These are phyloP conservation scores for Penicillium corylophilum DNA, from an alignment of 2,329 filamentous ascomycete species.

Conservation along the genomic window DNA sequence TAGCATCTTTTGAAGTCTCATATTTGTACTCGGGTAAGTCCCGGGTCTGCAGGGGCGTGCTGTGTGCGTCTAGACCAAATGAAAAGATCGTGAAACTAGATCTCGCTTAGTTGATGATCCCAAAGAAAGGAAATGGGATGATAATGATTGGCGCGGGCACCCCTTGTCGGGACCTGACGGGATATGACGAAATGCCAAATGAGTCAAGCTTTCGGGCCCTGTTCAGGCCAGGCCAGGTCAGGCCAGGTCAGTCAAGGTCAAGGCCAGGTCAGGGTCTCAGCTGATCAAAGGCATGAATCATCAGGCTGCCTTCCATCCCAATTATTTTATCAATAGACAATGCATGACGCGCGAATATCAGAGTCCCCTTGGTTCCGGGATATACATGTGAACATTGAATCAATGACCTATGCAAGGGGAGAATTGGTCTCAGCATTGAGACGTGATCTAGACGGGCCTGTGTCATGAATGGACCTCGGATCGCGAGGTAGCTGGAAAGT, in stretches of 20 bases:
- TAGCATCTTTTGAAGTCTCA: neutral
- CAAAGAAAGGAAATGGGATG: neutral
- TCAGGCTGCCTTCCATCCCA: neutral
- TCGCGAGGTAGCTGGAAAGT: neutral
- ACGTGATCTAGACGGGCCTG: slow-evolving; percentile 1
- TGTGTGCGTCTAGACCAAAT: neutral
- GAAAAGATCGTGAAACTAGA: neutral
- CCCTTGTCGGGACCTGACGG: neutral
- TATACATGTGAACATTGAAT: neutral
- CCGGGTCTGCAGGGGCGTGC: neutral
- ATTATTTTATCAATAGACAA: neutral
- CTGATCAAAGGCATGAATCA: neutral
- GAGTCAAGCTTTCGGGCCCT: neutral
- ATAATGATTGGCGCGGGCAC: neutral
- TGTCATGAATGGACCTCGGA: neutral
- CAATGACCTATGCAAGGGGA: slow-evolving; percentile 4
- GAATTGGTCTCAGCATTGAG: neutral
- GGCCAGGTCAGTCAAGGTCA: neutral
- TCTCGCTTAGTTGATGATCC: neutral
- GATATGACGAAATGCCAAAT: no score
- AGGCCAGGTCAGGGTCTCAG: neutral
- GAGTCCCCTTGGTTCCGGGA: neutral
- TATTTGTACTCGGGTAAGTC: neutral
- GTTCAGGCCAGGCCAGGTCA: neutral
- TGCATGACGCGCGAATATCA: neutral